Conservation (phyloP, 768 basidiomycete species). For the Suillus hirtellus region DNA sequence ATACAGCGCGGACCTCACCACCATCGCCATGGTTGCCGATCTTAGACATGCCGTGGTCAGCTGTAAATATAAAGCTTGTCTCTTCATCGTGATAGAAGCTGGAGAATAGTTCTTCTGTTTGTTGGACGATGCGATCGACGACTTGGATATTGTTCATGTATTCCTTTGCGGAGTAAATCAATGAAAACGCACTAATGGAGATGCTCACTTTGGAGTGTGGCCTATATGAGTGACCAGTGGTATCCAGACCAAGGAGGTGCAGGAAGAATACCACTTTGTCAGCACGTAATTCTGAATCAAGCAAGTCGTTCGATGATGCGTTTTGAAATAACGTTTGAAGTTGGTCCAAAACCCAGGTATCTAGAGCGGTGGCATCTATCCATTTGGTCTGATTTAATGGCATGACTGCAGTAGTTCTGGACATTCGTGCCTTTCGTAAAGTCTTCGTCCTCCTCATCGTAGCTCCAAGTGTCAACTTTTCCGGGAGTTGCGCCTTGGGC, state of each 20-base stretch:
- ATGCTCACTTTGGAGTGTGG: slow-evolving; percentile 67
- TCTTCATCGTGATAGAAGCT: slow-evolving; percentile 69
- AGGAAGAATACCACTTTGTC: slow-evolving; percentile 77
- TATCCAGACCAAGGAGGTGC: slow-evolving; percentile 82
- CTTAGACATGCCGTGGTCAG: slow-evolving; percentile 88
- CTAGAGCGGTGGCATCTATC: slow-evolving; percentile 73
- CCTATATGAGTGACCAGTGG: slow-evolving; percentile 83
- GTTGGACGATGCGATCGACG: slow-evolving; percentile 71
- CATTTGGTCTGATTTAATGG: neutral
- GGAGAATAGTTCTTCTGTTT: slow-evolving; percentile 60
- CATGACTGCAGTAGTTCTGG: neutral
- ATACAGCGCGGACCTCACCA: slow-evolving; percentile 42
- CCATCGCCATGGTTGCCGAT: slow-evolving; percentile 92
- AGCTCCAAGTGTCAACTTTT: slow-evolving; percentile 74
- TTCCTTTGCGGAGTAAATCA: slow-evolving; percentile 47
- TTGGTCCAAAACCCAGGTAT: slow-evolving; percentile 77
- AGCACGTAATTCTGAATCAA: slow-evolving; percentile 53
- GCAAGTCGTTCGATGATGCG: slow-evolving; percentile 50
- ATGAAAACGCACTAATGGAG: slow-evolving; percentile 3
- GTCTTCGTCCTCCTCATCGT: slow-evolving; percentile 77
- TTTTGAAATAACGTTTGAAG: slow-evolving; percentile 63
- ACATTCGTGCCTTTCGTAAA: slow-evolving; percentile 70
- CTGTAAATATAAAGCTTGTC: slow-evolving; percentile 79
- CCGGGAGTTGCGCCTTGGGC: slow-evolving; percentile 67
- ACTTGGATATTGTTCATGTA: slow-evolving; percentile 84